Base-by-base conservation (phyloP, 164 flowering plant genomes). In the Nymphaea thermarum region DNA sequence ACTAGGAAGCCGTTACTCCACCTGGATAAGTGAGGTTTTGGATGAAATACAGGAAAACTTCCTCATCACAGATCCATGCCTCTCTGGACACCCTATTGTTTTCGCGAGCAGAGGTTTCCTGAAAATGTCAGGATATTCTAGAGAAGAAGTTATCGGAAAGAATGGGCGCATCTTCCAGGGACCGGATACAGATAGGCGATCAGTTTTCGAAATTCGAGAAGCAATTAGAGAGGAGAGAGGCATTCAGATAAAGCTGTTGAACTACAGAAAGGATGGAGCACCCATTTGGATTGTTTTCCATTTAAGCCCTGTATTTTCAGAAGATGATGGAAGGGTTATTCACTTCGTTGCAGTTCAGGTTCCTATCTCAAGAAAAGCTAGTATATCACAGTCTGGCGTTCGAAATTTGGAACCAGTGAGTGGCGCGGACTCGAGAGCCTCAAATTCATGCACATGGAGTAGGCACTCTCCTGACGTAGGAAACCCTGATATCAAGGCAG, bases 121-220 rank as follows among this genome's bases (percentile, higher is more conserved):
- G 80, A 86, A 89, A 74, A 84, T 87, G 94, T 80, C 82, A 25
- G 96, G 97, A 44, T 93, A 87, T 71, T 72, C 83, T 2, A 77
- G 18, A 53, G 83, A 83, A 2, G 97, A 93, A 71, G 90, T 93
- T 18, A 68, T 93, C 15, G 98, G 98, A 10, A 77, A 65, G 71
- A 91, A 91, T 70, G 96, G 94, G 65, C 78, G 90, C 73, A 71
- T 86, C 5, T 93, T 93, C 72, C 98, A 91, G 73, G 98, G 98
- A 2, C 92, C 88, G 0, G 78, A 64, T 51, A 93, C 98, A 1
- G 70, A 78, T 74, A 69, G 97, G 25, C 77, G 84, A 65, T 76
- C 97, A 25, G 85, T 93, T 18, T 78, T 82, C 85, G 87, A 81
- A 72, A 86, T 93, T 60, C 74, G 96, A 5, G 94, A 89, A 75